phyloP scores from a whole-genome alignment of 345 rosid genomes.

The Toxicodendron radicans region DNA sequence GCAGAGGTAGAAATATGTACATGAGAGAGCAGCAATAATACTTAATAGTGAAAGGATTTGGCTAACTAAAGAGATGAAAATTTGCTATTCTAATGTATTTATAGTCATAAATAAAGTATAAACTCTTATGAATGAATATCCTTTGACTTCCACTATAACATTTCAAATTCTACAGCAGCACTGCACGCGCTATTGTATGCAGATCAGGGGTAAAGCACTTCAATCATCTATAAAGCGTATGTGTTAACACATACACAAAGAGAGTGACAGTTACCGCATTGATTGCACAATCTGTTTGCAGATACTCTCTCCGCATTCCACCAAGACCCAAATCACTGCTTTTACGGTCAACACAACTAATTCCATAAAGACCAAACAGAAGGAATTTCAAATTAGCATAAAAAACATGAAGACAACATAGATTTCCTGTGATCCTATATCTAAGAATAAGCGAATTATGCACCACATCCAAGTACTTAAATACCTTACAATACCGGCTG shows the following conservation, averaged over 20 bases:
- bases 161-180: neutral
- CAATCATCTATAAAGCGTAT: neutral
- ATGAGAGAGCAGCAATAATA: neutral
- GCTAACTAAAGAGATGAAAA: too few species aligned
- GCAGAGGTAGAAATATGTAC: conserved; percentile 14
- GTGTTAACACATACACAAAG: neutral
- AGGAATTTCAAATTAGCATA: conserved; percentile 17
- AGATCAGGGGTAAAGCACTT: neutral
- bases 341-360: conserved; percentile 89
- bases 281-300: conserved; percentile 90
- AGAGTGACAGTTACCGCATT: conserved; percentile 53
- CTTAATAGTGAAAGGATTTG: neutral
- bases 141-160: neutral
- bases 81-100: too few species aligned
- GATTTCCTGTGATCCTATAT: neutral
- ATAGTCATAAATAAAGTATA: too few species aligned
- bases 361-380: conserved; percentile 19
- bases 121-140: too few species aligned
- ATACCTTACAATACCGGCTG: conserved; percentile 95
- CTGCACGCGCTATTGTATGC: neutral
- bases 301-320: conserved; percentile 81
- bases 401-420: neutral
- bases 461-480: neutral
- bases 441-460: too few species aligned
- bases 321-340: conserved; percentile 93